Evolutionary conservation across 2,329 filamentous ascomycete genomes (phyloP).

Genomic region (Seiridium unicorne): DNA sequence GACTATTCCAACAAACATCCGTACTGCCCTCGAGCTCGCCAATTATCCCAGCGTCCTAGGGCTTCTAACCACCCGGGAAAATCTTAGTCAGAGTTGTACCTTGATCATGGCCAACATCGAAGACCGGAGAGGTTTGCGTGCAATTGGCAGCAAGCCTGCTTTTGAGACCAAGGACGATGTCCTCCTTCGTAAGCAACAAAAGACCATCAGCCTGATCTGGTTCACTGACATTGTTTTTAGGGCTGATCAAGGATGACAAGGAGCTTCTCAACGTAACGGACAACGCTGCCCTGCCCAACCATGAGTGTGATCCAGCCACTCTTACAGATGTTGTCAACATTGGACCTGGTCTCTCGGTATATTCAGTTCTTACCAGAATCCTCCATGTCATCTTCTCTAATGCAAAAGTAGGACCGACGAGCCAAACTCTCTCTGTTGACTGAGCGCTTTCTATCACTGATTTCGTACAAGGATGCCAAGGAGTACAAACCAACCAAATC

Average conservation of each 20-base stretch:
- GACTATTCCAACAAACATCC: conserved; percentile 37
- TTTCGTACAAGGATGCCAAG: conserved; percentile 46
- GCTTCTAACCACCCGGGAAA: conserved; percentile 42
- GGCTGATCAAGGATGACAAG: conserved; percentile 36
- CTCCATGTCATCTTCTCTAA: background rate
- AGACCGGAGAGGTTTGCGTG: conserved; percentile 43
- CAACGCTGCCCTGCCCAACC: conserved; percentile 50
- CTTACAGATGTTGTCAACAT: conserved; percentile 45
- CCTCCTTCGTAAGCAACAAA: conserved; percentile 41
- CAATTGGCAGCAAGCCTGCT: conserved; percentile 37
- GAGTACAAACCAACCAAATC: conserved; percentile 47
- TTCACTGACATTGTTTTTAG: conserved; percentile 25
- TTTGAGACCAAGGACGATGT: conserved; percentile 38
- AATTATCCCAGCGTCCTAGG: conserved; percentile 51
- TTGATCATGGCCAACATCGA: conserved; percentile 52
- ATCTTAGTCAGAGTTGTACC: conserved; percentile 48
- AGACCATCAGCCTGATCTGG: background rate
- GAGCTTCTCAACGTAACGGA: conserved; percentile 45
- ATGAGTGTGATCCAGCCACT: conserved; percentile 36
- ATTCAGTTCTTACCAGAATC: conserved; percentile 13
- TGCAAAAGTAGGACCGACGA: conserved; percentile 39
- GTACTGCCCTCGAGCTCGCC: conserved; percentile 47
- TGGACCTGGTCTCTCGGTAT: conserved; percentile 51
- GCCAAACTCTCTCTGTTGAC: conserved; percentile 47
- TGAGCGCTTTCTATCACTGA: conserved; percentile 51